A percentile compares a stretch with the other conserved stretches of the same genome.
Evolutionary conservation across 2,329 filamentous ascomycete genomes (phyloP).

Genomic region (Trichoderma sp.): DNA sequence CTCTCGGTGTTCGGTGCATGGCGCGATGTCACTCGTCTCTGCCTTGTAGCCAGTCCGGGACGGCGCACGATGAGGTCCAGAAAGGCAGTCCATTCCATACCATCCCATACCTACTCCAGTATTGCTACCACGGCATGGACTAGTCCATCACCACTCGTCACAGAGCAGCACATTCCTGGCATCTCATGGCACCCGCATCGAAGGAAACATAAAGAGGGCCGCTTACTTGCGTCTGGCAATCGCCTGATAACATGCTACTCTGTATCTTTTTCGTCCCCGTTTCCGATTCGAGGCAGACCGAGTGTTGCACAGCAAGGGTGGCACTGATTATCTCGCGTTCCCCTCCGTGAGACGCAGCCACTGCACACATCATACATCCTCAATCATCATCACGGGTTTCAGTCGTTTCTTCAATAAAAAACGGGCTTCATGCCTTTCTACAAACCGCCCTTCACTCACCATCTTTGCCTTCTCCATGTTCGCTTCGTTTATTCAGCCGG

Average conservation of each 20-base stretch:
- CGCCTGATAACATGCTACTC: conserved; percentile 2
- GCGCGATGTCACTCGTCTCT: conserved; percentile 18
- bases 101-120: too few species aligned
- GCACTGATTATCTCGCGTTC: background rate
- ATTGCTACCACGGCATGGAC: background rate
- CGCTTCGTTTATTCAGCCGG: too few species aligned
- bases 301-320: conserved; percentile 1
- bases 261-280: background rate
- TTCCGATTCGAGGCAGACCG: conserved; percentile 17
- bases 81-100: background rate
- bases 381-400: too few species aligned
- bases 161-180: background rate
- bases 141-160: background rate
- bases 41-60: background rate
- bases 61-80: background rate
- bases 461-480: too few species aligned
- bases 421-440: too few species aligned
- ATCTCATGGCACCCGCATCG: background rate
- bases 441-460: too few species aligned
- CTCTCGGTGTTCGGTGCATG: conserved; percentile 20
- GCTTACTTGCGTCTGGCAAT: conserved; percentile 11
- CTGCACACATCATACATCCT: too few species aligned
- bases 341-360: background rate
- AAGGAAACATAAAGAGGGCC: background rate
- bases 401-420: too few species aligned